phyloP scores from a whole-genome alignment of 768 basidiomycete species.

The Suillus decipiens region DNA sequence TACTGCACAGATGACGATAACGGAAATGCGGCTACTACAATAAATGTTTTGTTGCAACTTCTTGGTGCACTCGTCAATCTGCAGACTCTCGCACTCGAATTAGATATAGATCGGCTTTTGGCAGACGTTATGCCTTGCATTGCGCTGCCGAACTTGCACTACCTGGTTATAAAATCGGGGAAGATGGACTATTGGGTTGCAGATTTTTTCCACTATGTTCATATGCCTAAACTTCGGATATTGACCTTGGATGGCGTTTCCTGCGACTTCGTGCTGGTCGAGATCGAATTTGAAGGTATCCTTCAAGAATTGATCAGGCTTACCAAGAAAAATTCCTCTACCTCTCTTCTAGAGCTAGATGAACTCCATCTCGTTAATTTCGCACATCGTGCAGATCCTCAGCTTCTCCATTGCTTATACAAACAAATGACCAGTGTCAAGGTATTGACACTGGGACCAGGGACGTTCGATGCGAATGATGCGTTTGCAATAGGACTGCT shows the following conservation, averaged over 20 bases:
- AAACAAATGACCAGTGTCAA: neutral
- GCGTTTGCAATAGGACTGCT: neutral
- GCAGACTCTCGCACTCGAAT: neutral
- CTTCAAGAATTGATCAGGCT: neutral
- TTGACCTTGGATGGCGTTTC: neutral
- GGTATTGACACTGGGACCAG: slow-evolving; percentile 1
- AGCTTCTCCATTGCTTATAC: neutral
- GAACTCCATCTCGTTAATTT: slow-evolving; percentile 4
- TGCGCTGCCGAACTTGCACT: neutral
- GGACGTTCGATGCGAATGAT: neutral
- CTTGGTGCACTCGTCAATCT: neutral
- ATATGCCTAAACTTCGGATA: neutral
- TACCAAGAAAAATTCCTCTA: neutral
- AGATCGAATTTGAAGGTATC: neutral
- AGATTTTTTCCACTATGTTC: neutral
- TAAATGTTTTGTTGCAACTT: neutral
- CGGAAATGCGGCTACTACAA: neutral
- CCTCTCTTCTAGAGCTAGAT: neutral
- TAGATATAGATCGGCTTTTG: neutral
- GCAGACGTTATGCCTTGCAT: neutral
- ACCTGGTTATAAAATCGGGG: neutral
- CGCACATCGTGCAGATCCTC: neutral
- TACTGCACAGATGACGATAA: neutral
- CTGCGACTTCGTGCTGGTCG: neutral
- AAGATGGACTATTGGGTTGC: neutral